Conservation (phyloP, 208 protist species). For the Leishmania mexicana region DNA sequence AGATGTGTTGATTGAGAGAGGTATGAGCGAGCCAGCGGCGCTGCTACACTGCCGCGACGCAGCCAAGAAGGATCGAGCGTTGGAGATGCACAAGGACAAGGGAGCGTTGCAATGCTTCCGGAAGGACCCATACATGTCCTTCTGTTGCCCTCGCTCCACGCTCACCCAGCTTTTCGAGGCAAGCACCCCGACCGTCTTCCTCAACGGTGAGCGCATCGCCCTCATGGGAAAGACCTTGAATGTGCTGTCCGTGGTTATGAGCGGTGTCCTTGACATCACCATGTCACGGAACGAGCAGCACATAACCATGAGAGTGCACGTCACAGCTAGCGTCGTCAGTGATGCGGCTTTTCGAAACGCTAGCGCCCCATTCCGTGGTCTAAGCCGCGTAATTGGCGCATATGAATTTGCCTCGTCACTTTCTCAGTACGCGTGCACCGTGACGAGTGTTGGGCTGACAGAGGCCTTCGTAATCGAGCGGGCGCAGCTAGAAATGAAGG, state of each 20-base stretch:
- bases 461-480: conserved; percentile 75
- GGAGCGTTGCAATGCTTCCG: conserved; percentile 36
- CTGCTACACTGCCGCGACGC: conserved; percentile 77
- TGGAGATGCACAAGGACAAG: conserved; percentile 50
- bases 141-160: conserved; percentile 38
- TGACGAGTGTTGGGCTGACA: conserved; percentile 74
- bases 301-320: conserved; percentile 23
- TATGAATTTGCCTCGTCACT: conserved; percentile 75
- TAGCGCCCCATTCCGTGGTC: conserved; percentile 11
- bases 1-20: conserved; percentile 80
- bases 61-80: conserved; percentile 63
- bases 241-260: conserved; percentile 64
- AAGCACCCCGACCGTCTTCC: conserved; percentile 61
- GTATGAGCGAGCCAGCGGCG: conserved; percentile 83
- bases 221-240: conserved; percentile 71
- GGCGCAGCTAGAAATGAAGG: conserved; percentile 44
- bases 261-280: conserved; percentile 69
- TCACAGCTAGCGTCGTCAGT: conserved; percentile 6
- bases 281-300: conserved; percentile 54
- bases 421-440: conserved; percentile 70
- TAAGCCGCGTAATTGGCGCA: conserved; percentile 67
- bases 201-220: conserved; percentile 77
- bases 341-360: conserved; percentile 1
- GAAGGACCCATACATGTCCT: conserved; percentile 77
- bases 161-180: conserved; percentile 66